Percentiles rank a stretch among this genome's conserved stretches.
Conservation (phyloP, 2,329 filamentous ascomycete species). For the Penicillium sp. region DNA sequence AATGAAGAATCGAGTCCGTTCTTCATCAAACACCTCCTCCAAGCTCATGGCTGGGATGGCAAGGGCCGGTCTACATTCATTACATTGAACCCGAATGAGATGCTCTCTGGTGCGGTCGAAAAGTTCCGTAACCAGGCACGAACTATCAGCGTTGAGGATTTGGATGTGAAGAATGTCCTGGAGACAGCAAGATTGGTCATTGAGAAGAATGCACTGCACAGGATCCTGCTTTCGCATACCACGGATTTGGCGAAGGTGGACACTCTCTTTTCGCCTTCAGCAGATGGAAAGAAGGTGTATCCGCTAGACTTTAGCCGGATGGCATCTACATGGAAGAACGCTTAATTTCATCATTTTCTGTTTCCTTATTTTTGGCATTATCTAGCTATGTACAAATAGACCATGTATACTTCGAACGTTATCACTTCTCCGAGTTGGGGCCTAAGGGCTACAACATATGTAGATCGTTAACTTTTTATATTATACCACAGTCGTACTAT, state of each 20-base stretch:
- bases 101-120: conserved; percentile 66
- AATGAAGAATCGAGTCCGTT: conserved; percentile 54
- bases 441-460: neutral
- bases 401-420: conserved; percentile 3
- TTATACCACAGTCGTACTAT: neutral
- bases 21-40: conserved; percentile 67
- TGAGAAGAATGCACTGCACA: conserved; percentile 74
- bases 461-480: neutral
- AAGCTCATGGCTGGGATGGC: conserved; percentile 67
- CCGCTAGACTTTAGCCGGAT: neutral
- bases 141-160: conserved; percentile 68
- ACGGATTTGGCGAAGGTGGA: conserved; percentile 36
- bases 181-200: conserved; percentile 82
- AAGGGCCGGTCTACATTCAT: conserved; percentile 74
- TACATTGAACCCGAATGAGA: conserved; percentile 59
- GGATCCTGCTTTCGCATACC: conserved; percentile 67
- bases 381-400: conserved; percentile 13
- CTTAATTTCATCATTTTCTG: neutral
- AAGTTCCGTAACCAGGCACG: conserved; percentile 65
- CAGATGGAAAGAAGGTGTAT: conserved; percentile 2
- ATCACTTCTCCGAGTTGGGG: neutral
- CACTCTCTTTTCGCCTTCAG: conserved; percentile 5
- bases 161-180: conserved; percentile 93
- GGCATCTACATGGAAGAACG: neutral
- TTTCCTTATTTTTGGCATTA: conserved; percentile 1